Percentiles rank a stretch among this genome's conserved stretches.
phyloP scores from a whole-genome alignment of 805 yeast species.

The Schizosaccharomyces octosporus region DNA sequence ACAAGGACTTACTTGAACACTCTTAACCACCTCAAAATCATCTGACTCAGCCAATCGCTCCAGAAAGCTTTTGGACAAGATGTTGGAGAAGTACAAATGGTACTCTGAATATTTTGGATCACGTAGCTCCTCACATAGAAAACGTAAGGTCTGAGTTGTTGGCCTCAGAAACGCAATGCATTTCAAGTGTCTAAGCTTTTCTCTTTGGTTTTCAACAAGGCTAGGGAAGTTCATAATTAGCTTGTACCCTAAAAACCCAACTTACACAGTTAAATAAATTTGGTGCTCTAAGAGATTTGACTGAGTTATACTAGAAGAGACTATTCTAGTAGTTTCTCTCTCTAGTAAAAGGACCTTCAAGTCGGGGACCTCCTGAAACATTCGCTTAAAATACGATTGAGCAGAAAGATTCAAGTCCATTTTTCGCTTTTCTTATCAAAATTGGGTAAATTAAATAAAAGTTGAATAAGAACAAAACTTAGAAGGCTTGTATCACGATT shows the following conservation, averaged over 20 bases:
- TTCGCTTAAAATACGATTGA: slow-evolving; percentile 17
- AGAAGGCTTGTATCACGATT: no score
- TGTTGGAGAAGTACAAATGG: slow-evolving; percentile 52
- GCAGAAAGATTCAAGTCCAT: slow-evolving; percentile 18
- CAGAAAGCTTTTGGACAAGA: slow-evolving; percentile 46
- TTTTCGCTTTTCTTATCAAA: no score
- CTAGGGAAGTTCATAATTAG: not conserved
- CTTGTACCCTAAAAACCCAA: not conserved
- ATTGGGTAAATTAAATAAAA: no score
- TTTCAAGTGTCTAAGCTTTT: slow-evolving; percentile 39
- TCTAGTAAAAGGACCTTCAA: slow-evolving; percentile 64
- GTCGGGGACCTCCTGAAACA: slow-evolving; percentile 11
- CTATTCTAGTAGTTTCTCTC: slow-evolving; percentile 49
- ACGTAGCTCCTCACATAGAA: slow-evolving; percentile 39
- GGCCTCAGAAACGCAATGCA: slow-evolving; percentile 68
- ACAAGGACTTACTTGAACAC: slow-evolving; percentile 22
- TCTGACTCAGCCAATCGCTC: slow-evolving; percentile 82
- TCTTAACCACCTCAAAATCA: slow-evolving; percentile 51
- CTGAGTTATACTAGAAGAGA: slow-evolving; percentile 79
- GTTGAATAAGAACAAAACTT: no score
- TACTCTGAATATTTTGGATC: slow-evolving; percentile 62
- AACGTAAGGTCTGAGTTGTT: slow-evolving; percentile 32
- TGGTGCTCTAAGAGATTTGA: slow-evolving; percentile 60
- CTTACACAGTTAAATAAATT: slow-evolving; percentile 48
- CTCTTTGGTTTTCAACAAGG: not conserved